A percentile compares a stretch with the other conserved stretches of the same genome.
Conservation (phyloP, 2,329 filamentous ascomycete species). For the Verticillium isaacii region DNA sequence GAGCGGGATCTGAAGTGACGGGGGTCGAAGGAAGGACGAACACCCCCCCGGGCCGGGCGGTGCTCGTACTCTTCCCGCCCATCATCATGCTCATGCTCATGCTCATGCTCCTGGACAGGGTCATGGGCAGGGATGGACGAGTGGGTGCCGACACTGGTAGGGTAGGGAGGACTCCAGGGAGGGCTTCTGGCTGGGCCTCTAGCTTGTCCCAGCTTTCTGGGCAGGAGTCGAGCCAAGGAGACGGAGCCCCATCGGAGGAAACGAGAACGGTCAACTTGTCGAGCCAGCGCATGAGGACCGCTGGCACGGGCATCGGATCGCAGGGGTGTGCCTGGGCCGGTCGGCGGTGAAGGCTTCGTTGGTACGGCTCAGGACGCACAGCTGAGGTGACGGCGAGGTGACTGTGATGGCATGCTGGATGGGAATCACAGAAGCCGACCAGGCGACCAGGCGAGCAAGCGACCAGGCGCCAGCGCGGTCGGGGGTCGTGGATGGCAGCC, state of each 20-base stretch:
- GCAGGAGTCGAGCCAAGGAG: not conserved
- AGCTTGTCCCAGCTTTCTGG: not conserved
- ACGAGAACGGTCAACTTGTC: not conserved
- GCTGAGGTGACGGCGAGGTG: not conserved
- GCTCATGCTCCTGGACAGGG: not conserved
- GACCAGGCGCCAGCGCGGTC: too few species aligned
- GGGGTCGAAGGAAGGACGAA: not conserved
- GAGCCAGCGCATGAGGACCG: slow-evolving; percentile 1
- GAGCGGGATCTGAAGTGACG: not conserved
- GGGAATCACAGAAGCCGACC: not conserved
- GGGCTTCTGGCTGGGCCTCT: not conserved
- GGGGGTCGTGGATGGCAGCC: not conserved
- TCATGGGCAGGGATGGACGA: not conserved
- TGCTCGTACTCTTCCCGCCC: not conserved
- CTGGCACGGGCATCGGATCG: not conserved
- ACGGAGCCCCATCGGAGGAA: not conserved
- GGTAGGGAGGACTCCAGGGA: not conserved
- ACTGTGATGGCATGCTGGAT: not conserved
- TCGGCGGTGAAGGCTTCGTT: not conserved
- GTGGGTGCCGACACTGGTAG: not conserved
- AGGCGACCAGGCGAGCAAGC: not conserved
- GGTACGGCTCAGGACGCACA: not conserved
- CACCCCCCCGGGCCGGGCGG: not conserved
- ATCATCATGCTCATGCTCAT: not conserved
- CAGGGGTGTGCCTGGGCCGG: not conserved